Percentiles rank a stretch among this genome's conserved stretches.
phyloP scores from a whole-genome alignment of 2,329 filamentous ascomycete species.

The Fusarium sp. region DNA sequence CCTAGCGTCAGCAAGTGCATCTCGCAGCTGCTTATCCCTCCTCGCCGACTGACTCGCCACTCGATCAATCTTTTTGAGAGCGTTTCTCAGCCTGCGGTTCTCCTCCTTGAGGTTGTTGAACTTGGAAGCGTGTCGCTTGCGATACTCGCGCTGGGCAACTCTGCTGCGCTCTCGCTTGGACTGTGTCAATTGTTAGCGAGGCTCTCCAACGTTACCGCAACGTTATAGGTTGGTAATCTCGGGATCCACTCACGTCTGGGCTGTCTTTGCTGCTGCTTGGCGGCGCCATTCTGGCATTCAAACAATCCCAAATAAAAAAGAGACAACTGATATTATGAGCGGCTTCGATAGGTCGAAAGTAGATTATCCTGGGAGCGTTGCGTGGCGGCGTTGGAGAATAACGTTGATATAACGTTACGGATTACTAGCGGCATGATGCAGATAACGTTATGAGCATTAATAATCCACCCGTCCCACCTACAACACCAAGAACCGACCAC shows the following conservation, averaged over 20 bases:
- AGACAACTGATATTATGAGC: background rate
- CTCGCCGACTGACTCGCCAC: conserved; percentile 26
- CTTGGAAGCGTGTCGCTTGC: conserved; percentile 46
- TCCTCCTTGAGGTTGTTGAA: conserved; percentile 48
- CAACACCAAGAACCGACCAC: background rate
- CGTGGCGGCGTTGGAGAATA: conserved; percentile 2
- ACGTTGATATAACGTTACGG: conserved; percentile 18
- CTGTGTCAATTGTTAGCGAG: conserved; percentile 22
- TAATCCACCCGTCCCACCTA: background rate
- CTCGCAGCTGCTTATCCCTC: conserved; percentile 31
- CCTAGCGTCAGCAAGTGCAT: conserved; percentile 35
- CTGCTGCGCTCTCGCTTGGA: conserved; percentile 47
- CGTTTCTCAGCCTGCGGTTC: conserved; percentile 43
- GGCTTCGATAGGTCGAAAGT: background rate
- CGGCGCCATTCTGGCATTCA: conserved; percentile 31
- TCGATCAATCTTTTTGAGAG: conserved; percentile 37
- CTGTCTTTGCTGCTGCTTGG: conserved; percentile 24
- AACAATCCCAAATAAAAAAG: background rate
- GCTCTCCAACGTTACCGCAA: background rate
- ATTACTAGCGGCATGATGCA: conserved; percentile 4
- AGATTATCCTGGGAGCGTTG: background rate
- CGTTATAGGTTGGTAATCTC: conserved; percentile 32
- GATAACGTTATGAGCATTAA: conserved; percentile 34
- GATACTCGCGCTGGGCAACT: conserved; percentile 47
- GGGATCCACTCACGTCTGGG: conserved; percentile 31